Evolutionary conservation across 1,139 yeast species (phyloP), one percentile per base, ranked within the genome.

Genomic region (Kluyveromyces sp.): DNA sequence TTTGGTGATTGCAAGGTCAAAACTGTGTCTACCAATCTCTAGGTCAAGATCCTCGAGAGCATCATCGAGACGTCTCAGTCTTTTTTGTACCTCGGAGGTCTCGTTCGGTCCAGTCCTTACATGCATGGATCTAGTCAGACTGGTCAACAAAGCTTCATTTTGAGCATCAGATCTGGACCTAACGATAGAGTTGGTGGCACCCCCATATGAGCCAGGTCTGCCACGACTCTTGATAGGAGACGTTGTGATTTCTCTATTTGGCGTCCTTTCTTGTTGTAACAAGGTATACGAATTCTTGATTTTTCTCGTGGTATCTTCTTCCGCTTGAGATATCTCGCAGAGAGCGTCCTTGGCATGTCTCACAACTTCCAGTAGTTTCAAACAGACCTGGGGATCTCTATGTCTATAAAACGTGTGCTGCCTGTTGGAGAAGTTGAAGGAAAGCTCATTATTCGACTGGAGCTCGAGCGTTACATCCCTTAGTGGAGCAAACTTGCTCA

Each of bases 401-500:
- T 87, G 76, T 53, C 79, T 82, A 40, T 53, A 59, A 25, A 61
- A 40, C 8, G 53, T 49, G 32, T 52, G 48, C 16, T 45, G 49
- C 13, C 45, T 42, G 29, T 45, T 49, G 22, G 53, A 52, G 32
- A 56, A 49, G 15, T 50, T 49, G 33, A 61, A 53, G 3, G 53
- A 71, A 18, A 64, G 40, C 36, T 63, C 54, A 16, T 56, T 55
- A n/a, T 49, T 44, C 7, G 52, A 42, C 46, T 64, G 66, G 17
- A 51, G 47, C 33, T 49, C 48, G n/a, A 83, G 60, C 17, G 70
- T 68, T 17, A 83, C 75, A 36, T 81, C 87, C 42, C 75, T 69
- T 34, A 87, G 64, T 2, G 89, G 83, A 81, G 89, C 83, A 61
- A 94, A 84, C 54, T 84, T 85, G 20, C 79, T 78, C 0, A 95